These are phyloP conservation scores for Capsicum chinense DNA, from an alignment of 257 asterid species.

Conservation along the genomic window DNA sequence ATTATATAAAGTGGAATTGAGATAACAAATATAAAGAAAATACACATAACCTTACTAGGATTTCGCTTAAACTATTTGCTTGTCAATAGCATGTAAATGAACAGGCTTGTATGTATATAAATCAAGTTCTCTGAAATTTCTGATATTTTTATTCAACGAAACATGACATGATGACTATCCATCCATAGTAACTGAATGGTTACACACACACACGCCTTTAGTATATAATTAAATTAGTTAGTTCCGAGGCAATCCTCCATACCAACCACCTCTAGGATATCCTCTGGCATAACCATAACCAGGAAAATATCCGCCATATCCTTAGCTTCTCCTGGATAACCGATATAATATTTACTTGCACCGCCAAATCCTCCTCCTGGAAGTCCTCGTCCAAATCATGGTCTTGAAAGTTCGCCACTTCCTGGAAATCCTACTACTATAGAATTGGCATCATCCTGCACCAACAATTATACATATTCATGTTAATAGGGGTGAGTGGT, in stretches of 20 bases:
- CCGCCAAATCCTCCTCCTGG: no score
- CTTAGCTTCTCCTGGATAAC: background rate
- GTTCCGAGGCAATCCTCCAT: constrained; percentile 17
- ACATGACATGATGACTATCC: background rate
- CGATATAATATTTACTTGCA: background rate
- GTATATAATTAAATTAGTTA: background rate
- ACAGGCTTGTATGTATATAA: background rate
- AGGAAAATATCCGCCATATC: background rate
- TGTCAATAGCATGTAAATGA: background rate
- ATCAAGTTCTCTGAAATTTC: background rate
- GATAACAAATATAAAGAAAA: no score
- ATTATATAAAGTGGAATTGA: no score
- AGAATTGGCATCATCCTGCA: background rate
- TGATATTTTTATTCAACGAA: background rate
- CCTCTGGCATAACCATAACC: background rate
- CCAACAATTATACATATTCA: background rate
- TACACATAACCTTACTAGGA: no score
- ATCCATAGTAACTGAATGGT: background rate
- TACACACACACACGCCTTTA: background rate
- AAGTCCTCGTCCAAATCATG: no score
- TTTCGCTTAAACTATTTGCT: no score
- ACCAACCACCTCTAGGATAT: constrained; percentile 1
- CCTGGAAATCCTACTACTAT: no score
- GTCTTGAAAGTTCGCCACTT: no score
- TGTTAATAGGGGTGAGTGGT: background rate